phyloP scores from a whole-genome alignment of 768 basidiomycete species.

The Termitomyces sp. region DNA sequence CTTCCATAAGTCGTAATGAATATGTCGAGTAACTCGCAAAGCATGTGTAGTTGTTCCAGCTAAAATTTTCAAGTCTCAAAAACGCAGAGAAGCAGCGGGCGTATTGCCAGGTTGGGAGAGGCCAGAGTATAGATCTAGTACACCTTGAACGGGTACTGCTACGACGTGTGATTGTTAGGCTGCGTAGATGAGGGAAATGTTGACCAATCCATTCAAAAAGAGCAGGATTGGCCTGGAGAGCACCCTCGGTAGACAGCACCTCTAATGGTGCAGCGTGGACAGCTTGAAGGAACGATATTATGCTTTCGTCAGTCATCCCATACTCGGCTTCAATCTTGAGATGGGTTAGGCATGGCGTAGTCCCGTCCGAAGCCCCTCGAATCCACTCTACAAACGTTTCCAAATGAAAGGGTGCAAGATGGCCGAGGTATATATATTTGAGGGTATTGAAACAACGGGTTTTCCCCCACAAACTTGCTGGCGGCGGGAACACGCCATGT shows the following conservation, averaged over 20 bases:
- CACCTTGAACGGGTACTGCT: background rate
- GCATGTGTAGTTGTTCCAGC: background rate
- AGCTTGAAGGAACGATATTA: background rate
- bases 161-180: background rate
- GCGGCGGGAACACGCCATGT: background rate
- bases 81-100: background rate
- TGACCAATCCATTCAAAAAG: background rate
- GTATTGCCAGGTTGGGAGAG: conserved; percentile 3
- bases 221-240: background rate
- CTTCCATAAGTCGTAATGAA: background rate
- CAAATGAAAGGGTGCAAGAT: background rate
- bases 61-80: background rate
- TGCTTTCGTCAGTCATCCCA: background rate
- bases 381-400: background rate
- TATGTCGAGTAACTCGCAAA: background rate
- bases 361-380: too few species aligned
- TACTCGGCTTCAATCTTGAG: background rate
- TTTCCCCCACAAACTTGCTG: background rate
- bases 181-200: background rate
- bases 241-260: background rate
- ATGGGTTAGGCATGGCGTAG: background rate
- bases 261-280: background rate
- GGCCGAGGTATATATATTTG: background rate
- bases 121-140: background rate
- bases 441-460: background rate